A percentile compares a stretch with the other conserved stretches of the same genome.
Conservation (phyloP, 768 basidiomycete species). For the Crepidotus variabilis region DNA sequence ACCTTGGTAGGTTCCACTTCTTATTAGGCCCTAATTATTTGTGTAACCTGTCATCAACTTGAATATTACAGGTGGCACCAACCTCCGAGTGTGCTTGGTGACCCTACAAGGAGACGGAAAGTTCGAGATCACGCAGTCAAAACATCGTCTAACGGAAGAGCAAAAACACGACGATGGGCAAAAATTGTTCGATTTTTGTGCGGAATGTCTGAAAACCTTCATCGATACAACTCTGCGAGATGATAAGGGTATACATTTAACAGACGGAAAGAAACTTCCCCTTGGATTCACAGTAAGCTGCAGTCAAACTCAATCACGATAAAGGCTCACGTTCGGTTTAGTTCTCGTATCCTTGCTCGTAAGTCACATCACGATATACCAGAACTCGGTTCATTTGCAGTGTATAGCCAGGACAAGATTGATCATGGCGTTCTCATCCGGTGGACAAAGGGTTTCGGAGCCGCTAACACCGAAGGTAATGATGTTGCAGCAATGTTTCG, state of each 20-base stretch:
- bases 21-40: background rate
- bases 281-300: slow-evolving; percentile 90
- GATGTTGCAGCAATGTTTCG: slow-evolving; percentile 96
- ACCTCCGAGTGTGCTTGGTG: slow-evolving; percentile 97
- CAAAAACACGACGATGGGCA: slow-evolving; percentile 98
- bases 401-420: slow-evolving; percentile 78
- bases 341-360: slow-evolving; percentile 97
- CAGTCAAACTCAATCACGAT: background rate
- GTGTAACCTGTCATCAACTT: slow-evolving; percentile 4
- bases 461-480: slow-evolving; percentile 83
- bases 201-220: slow-evolving; percentile 88
- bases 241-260: slow-evolving; percentile 42
- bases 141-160: slow-evolving; percentile 95
- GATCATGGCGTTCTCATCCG: slow-evolving; percentile 93
- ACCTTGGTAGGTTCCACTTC: slow-evolving; percentile 58
- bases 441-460: slow-evolving; percentile 99
- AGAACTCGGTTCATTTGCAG: background rate
- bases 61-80: slow-evolving; percentile 71
- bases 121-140: slow-evolving; percentile 97
- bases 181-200: slow-evolving; percentile 96
- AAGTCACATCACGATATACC: slow-evolving; percentile 28
- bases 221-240: slow-evolving; percentile 67
- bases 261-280: slow-evolving; percentile 60
- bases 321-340: slow-evolving; percentile 20
- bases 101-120: slow-evolving; percentile 89